phyloP scores from a whole-genome alignment of 768 basidiomycete species.

The Leucogyrophana mollusca region DNA sequence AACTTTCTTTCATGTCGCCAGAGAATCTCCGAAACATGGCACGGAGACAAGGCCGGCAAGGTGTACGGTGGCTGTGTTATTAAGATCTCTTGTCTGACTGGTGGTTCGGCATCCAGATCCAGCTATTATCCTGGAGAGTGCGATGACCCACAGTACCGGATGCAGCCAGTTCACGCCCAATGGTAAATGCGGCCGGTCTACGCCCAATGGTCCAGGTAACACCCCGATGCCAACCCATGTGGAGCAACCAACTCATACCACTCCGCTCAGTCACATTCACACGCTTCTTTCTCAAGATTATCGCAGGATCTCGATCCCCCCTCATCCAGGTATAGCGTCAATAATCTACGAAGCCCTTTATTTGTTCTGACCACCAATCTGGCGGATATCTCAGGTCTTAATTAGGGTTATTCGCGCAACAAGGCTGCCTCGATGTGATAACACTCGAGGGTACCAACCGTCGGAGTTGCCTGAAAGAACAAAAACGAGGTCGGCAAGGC shows the following conservation, averaged over 20 bases:
- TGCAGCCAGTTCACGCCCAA: too few relatives aligned
- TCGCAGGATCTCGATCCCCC: not conserved
- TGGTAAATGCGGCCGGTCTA: too few relatives aligned
- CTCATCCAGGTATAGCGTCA: not conserved
- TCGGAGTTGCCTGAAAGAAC: constrained; percentile 39
- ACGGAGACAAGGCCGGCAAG: too few relatives aligned
- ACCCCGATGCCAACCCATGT: too few relatives aligned
- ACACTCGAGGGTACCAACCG: constrained; percentile 29
- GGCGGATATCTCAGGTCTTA: constrained; percentile 12
- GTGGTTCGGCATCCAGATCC: too few relatives aligned
- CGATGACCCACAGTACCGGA: too few relatives aligned
- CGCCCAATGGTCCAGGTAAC: too few relatives aligned
- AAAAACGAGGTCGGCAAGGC: constrained; percentile 41
- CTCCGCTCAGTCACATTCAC: constrained; percentile 29
- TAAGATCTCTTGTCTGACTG: too few relatives aligned
- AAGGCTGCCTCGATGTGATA: constrained; percentile 37
- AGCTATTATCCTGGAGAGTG: too few relatives aligned
- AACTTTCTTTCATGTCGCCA: too few relatives aligned
- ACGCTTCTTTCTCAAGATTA: constrained; percentile 14
- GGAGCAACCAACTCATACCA: constrained; percentile 15
- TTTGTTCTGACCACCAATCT: constrained; percentile 14
- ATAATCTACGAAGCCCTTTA: constrained; percentile 4
- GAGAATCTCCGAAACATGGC: too few relatives aligned
- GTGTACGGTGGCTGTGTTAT: too few relatives aligned
- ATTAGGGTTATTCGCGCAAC: constrained; percentile 23